Evolutionary conservation across 805 yeast genomes (phyloP), one percentile per base, ranked within the genome.

Genomic region (Zygotorulaspora sp.): DNA sequence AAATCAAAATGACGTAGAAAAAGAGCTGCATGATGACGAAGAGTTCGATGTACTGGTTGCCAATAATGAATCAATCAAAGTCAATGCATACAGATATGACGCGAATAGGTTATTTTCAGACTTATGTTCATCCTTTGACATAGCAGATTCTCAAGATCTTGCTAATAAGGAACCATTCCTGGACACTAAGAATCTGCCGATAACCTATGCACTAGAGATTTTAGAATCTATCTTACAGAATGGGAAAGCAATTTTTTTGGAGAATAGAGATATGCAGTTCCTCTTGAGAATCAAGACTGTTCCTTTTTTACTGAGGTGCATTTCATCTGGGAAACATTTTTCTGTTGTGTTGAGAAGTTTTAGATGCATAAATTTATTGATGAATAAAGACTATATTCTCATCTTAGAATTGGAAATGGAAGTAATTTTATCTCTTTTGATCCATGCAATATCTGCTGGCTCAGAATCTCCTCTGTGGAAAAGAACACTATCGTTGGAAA

Each of bases 341-440:
- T 71, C 94, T 0, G 70, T 81, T 10, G 74, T 78, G 33, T 81
- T 84, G 1, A 71, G 97, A 47, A 83, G 85, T 4, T 75, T 86
- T 29, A 71, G 97, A 35, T 71, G 88, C 7, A 70, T 86, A 11
- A 69, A 72, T 25, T 64, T 87, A 3, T 57, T 90, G 28, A 60
- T 88, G 4, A 66, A 74, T 22, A 54, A 64, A 7, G 77, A 79
- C 17, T 84, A 78, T 48, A 67, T 88, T 14, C 61, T 69, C 0
- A 70, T 77, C 5, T 61, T 90, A 24, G 81, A 76, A 35, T 72
- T 83, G 21, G 97, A 90, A 58, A 71, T 84, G 17, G 96, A 88
- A 52, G 88, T 87, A 5, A 76, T 89, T 2, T 62, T 90, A 11
- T 79, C 94, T 0, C 66, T 83, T 17, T 61, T 88, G 22, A 84